Evolutionary conservation across 768 basidiomycete genomes (phyloP).

Genomic region (Leccinum subgranulosum): DNA sequence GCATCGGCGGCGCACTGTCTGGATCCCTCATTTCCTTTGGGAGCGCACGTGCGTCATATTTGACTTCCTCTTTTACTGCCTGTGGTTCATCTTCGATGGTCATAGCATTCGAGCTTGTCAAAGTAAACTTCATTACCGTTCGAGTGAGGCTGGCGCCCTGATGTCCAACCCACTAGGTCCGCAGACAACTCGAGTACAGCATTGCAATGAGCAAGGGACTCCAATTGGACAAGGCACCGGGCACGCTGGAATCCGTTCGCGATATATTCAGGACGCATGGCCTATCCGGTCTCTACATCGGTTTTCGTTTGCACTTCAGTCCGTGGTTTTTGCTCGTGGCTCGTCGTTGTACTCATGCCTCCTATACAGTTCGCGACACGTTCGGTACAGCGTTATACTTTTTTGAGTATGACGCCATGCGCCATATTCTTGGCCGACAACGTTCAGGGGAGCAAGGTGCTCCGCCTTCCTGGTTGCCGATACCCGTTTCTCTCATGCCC

Average conservation of each 20-base stretch:
- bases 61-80: background rate
- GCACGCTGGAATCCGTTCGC: constrained; percentile 72
- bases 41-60: constrained; percentile 72
- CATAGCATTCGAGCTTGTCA: constrained; percentile 90
- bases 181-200: constrained; percentile 87
- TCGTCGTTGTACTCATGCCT: background rate
- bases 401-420: constrained; percentile 89
- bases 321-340: constrained; percentile 23
- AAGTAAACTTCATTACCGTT: constrained; percentile 46
- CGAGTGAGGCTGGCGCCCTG: constrained; percentile 1
- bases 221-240: constrained; percentile 70
- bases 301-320: constrained; percentile 86
- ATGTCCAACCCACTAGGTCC: constrained; percentile 51
- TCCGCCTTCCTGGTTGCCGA: constrained; percentile 83
- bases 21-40: constrained; percentile 87
- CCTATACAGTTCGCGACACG: constrained; percentile 74
- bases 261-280: constrained; percentile 72
- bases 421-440: constrained; percentile 77
- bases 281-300: constrained; percentile 69
- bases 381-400: constrained; percentile 90
- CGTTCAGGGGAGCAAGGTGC: constrained; percentile 77
- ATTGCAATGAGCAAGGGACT: constrained; percentile 81
- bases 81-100: constrained; percentile 16
- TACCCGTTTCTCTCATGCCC: constrained; percentile 75
- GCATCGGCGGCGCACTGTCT: constrained; percentile 82